Evolutionary conservation across 2,329 filamentous ascomycete genomes (phyloP), one percentile per base, ranked within the genome.

Genomic region (Colletotrichum cordylinicola): DNA sequence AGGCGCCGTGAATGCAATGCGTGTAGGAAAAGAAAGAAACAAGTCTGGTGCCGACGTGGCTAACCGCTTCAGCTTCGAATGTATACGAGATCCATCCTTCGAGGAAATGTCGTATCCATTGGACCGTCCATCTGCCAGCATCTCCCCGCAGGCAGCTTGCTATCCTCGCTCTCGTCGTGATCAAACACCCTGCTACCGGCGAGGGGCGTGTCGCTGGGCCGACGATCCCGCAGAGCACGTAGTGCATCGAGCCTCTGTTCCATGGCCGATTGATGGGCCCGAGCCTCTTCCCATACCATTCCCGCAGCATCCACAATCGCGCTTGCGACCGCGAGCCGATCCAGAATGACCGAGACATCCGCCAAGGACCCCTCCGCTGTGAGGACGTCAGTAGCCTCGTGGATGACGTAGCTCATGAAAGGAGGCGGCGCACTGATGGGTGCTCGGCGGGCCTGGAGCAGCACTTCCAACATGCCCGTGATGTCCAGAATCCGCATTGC

Each of bases 321-420:
- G 43, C 91, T 83, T 0, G 90, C 90, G 37, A 88, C 87, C 21
- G 85, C 84, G 66, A 94, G 87, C 13, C 88, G 87, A 12, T 90
- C 87, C 48, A 94, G 87, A 31, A 90, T 85, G 13, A 86, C 84
- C 2, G 87, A 82, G 13, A 94, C 81, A 15, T 88, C 86, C 0
- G 86, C 83, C 8, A 93, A 82, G 1, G 86, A 80, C 2, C 93
- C 91, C 7, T 89, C 90, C 1, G 93, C 90, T 15, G 91, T 91
- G 71, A 94, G 86, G 2, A 94, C 90, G 78, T 95, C 94, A 39
- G 93, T 87, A 0, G 93, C 93, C 64, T 92, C 89, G 39, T 92
- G 85, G 29, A 93, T 88, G 8, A 90, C 89, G 77, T 91, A 91
- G n/a, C 90, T 91, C 21, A 91, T 86, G 77, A 93, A 92, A 0